Evolutionary conservation across 2,329 filamentous ascomycete genomes (phyloP), one percentile per base, ranked within the genome.

Genomic region (Colletotrichum liaoningense): DNA sequence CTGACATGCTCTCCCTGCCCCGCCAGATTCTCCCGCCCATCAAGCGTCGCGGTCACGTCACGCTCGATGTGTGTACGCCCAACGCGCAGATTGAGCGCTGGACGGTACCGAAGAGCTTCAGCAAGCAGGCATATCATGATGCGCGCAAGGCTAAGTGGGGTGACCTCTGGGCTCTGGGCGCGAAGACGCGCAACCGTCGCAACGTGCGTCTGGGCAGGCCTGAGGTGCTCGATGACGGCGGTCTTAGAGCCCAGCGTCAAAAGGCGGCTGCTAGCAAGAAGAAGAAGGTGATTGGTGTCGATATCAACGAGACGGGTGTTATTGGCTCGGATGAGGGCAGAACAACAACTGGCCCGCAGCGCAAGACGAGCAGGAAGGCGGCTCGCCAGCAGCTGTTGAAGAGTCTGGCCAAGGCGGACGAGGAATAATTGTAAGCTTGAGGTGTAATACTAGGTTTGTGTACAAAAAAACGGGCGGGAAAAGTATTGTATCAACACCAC

Each of bases 131-230:
- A 1, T 98, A 96, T 84, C 94, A 94, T 78, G 97, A 98, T 80
- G 97, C 97, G 46, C 91, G 97, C 74, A 99, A 99, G 84, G 90
- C 93, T 0, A 86, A 85, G 66, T 98, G 96, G 97, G 97, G 97
- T 52, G 97, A 98, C 81, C 86, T 98, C 11, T 99, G 97, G 97
- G 95, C 96, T 0, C 87, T 98, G 0, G 97, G 97, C 0, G 96
- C 95, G 26, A 98, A 98, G 87, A 97, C 95, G 0, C 88, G 95
- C 14, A 89, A 93, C 4, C 79, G 83, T 2, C 86, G 94, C 59
- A 86, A 85, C 16, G 84, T 93, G 56, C 89, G 91, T 8, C 83
- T 93, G 3, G 93, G 93, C 65, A 81, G 80, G 74, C 83, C 80
- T 42, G 77, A 75, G 16, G 79, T 77, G 6, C 78, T 80, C 0